phyloP scores from a whole-genome alignment of 2,329 filamentous ascomycete species.

The Penicillium fuscoglaucum region DNA sequence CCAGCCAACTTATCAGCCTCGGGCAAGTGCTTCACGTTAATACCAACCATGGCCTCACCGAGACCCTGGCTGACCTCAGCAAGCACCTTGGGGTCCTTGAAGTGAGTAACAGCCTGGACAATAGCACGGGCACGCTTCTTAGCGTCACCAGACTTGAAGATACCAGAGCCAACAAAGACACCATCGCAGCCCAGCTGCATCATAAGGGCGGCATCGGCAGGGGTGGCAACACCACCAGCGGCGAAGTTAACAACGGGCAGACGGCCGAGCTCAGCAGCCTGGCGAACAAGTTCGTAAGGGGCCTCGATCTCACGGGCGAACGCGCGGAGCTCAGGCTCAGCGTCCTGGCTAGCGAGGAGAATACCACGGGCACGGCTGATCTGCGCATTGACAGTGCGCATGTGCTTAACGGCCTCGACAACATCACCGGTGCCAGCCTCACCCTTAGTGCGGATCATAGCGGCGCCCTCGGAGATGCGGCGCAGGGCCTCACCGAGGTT shows the following conservation, averaged over 20 bases:
- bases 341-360: conserved; percentile 40
- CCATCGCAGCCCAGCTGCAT: conserved; percentile 99
- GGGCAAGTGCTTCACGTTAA: conserved; percentile 78
- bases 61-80: conserved; percentile 84
- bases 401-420: conserved; percentile 93
- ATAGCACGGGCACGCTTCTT: conserved; percentile 90
- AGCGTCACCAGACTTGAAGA: conserved; percentile 95
- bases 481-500: conserved; percentile 91
- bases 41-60: conserved; percentile 97
- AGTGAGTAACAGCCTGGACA: conserved; percentile 91
- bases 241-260: conserved; percentile 97
- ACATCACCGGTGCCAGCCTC: conserved; percentile 97
- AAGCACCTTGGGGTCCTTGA: conserved; percentile 77
- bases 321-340: conserved; percentile 71
- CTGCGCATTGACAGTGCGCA: conserved; percentile 82
- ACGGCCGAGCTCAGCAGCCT: conserved; percentile 82
- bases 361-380: conserved; percentile 70
- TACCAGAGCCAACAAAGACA: conserved; percentile 93
- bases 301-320: conserved; percentile 79
- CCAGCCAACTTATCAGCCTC: conserved; percentile 79
- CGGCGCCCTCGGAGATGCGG: conserved; percentile 87
- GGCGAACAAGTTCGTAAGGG: conserved; percentile 74
- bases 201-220: conserved; percentile 94
- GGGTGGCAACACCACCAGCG: conserved; percentile 98
- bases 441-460: conserved; percentile 98